Evolutionary conservation across 345 rosid genomes (phyloP), one percentile per base, ranked within the genome.

Genomic region (Pelargonium nanum): DNA sequence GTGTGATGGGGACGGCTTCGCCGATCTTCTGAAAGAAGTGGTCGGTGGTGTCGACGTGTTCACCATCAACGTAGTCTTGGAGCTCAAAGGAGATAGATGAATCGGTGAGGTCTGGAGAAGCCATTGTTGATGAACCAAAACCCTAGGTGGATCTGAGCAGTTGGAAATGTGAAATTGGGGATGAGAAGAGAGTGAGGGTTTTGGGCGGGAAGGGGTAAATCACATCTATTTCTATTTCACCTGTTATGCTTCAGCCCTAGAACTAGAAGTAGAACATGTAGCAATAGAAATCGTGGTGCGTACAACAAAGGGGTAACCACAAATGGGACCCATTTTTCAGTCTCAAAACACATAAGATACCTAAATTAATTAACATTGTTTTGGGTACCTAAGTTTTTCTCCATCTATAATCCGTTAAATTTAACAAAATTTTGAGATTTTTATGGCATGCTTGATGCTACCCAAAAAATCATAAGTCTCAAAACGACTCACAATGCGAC

Each of bases 1-100:
- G 55, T 32, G 55, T 68, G 72, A 92, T 63, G 24, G 70, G 80
- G 22, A 93, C 61, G 53, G 92, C 71, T 61, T 72, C 81, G 40
- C 99, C 97, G 69, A 93, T 77, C 62, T 61, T 75, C 19, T 83
- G 74, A 70, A 93, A 93, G 86, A 75, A 87, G 77, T 74, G 80
- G 68, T 93, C 94, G 23, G 70, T 70, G 30, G 78, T 72, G 26
- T 58, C 71, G 21, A 72, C 65, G 66, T 58, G 81, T 54, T 78
- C 85, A 34, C 94, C 99, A 75, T 89, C 97, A 15, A 44, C 55
- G 2, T 80, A 88, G 68, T 84, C 83, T 65, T 58, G 65, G 22
- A 81, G 59, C 63, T 81, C 81, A 19, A 77, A 30, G 59, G 60
- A 53, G 62, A 9, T 53, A 5, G 25, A 8, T 13, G 50, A 9